phyloP scores from a whole-genome alignment of 305 asterid genomes.

The Solanum aculeatissimum region DNA sequence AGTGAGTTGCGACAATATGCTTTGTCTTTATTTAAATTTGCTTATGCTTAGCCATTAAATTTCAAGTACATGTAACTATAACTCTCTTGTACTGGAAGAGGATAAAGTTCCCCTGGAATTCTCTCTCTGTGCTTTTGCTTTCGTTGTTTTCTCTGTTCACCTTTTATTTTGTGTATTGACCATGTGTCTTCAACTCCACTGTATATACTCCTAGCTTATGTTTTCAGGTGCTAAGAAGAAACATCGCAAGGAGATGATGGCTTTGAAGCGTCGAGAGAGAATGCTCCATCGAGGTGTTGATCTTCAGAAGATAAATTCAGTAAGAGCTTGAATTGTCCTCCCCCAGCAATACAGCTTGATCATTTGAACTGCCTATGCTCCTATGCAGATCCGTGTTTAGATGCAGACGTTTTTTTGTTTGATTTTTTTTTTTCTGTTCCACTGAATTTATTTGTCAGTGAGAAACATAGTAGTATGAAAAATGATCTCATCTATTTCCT shows the following conservation, averaged over 20 bases:
- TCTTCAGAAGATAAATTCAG: constrained; percentile 73
- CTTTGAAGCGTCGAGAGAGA: constrained; percentile 73
- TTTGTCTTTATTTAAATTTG: background rate
- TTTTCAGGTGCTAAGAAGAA: constrained; percentile 82
- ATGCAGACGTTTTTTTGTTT: background rate
- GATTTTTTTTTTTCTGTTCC: background rate
- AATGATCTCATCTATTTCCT: background rate
- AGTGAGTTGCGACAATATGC: background rate
- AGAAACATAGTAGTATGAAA: background rate
- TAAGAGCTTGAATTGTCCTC: constrained; percentile 17
- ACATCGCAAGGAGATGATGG: constrained; percentile 70
- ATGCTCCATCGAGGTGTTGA: constrained; percentile 81
- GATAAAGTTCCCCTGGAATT: background rate
- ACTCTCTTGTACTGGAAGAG: background rate
- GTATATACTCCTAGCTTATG: constrained; percentile 1
- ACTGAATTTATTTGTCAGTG: background rate
- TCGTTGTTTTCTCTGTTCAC: background rate
- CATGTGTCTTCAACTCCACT: constrained; percentile 11
- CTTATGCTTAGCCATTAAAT: background rate
- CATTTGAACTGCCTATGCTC: background rate
- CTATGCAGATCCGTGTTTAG: background rate
- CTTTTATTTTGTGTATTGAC: background rate
- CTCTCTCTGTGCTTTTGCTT: background rate
- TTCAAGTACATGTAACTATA: background rate
- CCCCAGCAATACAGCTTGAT: background rate